These are phyloP conservation scores for Aphelidium insulamus DNA, from an alignment of 371 early-diverging fungal species.

Conservation along the genomic window DNA sequence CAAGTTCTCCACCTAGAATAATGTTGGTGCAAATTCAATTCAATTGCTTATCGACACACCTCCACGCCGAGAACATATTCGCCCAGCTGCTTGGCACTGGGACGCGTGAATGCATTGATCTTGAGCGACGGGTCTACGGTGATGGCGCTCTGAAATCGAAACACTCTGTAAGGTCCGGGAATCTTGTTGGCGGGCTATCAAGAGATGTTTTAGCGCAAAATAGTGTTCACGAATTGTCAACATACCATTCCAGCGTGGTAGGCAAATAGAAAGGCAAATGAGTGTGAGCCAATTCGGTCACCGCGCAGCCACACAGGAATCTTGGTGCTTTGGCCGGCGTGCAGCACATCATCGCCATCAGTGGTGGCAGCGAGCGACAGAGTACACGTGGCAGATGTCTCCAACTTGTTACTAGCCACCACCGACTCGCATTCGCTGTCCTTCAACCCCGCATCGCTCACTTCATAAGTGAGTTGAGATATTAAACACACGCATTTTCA, in stretches of 20 bases:
- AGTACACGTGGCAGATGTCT: too few relatives aligned
- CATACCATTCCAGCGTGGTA: slow-evolving; percentile 11
- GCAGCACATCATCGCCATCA: slow-evolving; percentile 19
- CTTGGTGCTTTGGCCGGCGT: slow-evolving; percentile 38
- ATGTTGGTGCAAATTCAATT: slow-evolving; percentile 1
- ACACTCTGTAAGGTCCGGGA: slow-evolving; percentile 16
- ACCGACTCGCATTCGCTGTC: too few relatives aligned
- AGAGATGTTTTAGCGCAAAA: too few relatives aligned
- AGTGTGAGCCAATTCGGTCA: slow-evolving; percentile 68
- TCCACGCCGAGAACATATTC: slow-evolving; percentile 78
- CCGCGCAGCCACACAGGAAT: slow-evolving; percentile 78
- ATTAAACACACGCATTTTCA: neutral
- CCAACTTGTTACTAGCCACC: too few relatives aligned
- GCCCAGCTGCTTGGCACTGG: slow-evolving; percentile 37
- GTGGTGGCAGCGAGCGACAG: too few relatives aligned
- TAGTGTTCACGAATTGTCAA: too few relatives aligned
- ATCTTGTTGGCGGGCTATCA: too few relatives aligned
- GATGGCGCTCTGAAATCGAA: slow-evolving; percentile 28
- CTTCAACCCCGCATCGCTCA: too few relatives aligned
- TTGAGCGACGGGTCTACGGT: slow-evolving; percentile 64
- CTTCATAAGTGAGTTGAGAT: slow-evolving; percentile 1
- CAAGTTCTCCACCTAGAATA: slow-evolving; percentile 34
- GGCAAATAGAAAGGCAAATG: slow-evolving; percentile 35
- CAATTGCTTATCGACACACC: slow-evolving; percentile 13
- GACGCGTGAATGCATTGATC: slow-evolving; percentile 81